Evolutionary conservation across 73 alveolate species (phyloP).

Genomic region (Paramecium sexaurelia): DNA sequence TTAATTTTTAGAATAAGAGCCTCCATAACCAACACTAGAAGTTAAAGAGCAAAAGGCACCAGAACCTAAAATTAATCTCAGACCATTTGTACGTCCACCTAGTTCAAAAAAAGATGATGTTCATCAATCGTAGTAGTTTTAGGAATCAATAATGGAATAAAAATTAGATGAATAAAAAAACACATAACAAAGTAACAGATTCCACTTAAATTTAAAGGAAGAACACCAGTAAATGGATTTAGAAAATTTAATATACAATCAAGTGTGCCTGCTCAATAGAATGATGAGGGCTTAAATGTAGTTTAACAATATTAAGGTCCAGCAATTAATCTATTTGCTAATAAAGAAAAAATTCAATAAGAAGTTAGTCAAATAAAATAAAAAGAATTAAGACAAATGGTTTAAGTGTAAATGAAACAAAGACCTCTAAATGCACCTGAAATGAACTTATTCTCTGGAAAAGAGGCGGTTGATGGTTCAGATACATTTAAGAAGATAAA

Average conservation of each 20-base stretch:
- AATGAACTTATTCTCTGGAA: background rate
- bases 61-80: too few relatives aligned
- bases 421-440: constrained; percentile 26
- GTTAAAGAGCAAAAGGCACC: too few relatives aligned
- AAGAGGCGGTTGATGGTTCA: too few relatives aligned
- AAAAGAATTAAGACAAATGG: constrained; percentile 30
- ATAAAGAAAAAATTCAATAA: constrained; percentile 20
- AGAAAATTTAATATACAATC: constrained; percentile 26
- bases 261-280: background rate
- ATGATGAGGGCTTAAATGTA: background rate
- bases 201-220: background rate
- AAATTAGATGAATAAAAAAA: background rate
- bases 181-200: background rate
- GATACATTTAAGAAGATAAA: too few relatives aligned
- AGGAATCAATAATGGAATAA: background rate
- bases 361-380: too few relatives aligned
- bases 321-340: background rate
- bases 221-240: constrained; percentile 56
- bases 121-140: background rate
- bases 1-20: background rate
- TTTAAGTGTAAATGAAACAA: background rate
- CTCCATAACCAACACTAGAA: too few relatives aligned
- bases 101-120: too few relatives aligned
- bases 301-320: constrained; percentile 16
- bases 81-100: constrained; percentile 54